phyloP scores from a whole-genome alignment of 352 stramenopile genomes.

The Pythium plurisporium region DNA sequence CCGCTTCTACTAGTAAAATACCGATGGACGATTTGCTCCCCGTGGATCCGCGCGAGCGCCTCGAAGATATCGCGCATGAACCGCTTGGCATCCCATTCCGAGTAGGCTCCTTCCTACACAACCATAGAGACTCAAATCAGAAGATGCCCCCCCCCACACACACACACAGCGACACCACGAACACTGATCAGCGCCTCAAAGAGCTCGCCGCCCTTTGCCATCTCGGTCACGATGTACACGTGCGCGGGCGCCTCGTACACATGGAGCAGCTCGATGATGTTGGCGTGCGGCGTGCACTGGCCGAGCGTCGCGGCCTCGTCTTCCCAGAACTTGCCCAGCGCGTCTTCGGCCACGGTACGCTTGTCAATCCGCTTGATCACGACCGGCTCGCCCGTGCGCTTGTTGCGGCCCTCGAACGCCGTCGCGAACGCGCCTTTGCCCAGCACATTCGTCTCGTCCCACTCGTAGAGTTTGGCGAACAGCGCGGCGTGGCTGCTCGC shows the following conservation, averaged over 20 bases:
- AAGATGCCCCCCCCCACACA: too few relatives aligned
- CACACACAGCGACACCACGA: not conserved
- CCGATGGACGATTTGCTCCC: conserved; percentile 65
- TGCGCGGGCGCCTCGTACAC: conserved; percentile 44
- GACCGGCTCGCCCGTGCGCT: conserved; percentile 29
- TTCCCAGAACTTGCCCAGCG: conserved; percentile 29
- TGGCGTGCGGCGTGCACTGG: conserved; percentile 42
- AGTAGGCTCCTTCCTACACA: conserved; percentile 64
- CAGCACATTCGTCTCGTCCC: conserved; percentile 40
- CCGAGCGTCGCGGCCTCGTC: conserved; percentile 47
- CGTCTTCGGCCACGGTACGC: not conserved
- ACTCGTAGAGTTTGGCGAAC: conserved; percentile 34
- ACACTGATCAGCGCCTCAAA: conserved; percentile 62
- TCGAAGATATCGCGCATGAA: conserved; percentile 48
- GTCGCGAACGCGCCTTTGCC: conserved; percentile 42
- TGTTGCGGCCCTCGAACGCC: conserved; percentile 42
- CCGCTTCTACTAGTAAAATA: too few relatives aligned
- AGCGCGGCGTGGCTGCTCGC: conserved; percentile 28
- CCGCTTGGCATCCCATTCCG: conserved; percentile 57
- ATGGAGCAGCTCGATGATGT: conserved; percentile 51
- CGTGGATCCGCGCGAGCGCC: conserved; percentile 63
- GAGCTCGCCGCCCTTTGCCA: conserved; percentile 56
- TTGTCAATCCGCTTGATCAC: conserved; percentile 70
- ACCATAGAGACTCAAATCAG: not conserved
- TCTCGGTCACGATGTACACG: conserved; percentile 59